Conservation (phyloP, 208 protist genomes). For the Leishmania martiniquensis region DNA sequence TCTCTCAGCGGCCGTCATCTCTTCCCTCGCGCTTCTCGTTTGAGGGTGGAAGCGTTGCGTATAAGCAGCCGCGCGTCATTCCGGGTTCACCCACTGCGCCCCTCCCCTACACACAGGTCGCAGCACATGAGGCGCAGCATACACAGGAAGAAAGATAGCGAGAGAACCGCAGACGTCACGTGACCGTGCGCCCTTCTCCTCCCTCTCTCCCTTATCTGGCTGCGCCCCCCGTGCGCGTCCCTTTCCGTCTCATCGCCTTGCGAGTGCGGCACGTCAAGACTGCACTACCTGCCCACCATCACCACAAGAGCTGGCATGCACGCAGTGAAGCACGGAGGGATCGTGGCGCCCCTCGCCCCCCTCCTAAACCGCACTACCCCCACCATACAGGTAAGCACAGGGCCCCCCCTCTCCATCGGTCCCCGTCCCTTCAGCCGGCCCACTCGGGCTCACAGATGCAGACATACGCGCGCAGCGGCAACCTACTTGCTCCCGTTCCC, state of each 20-base stretch:
- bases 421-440: background rate
- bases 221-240: background rate
- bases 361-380: background rate
- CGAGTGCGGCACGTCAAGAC: background rate
- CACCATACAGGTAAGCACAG: background rate
- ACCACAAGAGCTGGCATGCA: background rate
- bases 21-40: background rate
- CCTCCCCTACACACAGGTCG: background rate
- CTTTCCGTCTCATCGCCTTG: background rate
- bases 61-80: background rate
- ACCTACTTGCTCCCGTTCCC: conserved; percentile 18
- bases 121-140: background rate
- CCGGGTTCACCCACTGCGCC: background rate
- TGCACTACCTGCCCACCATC: background rate
- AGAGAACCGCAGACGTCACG: background rate
- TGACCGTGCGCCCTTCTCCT: too few species aligned
- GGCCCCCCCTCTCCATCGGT: too few species aligned
- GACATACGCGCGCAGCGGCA: background rate
- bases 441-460: background rate
- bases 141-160: background rate
- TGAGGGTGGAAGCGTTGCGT: background rate
- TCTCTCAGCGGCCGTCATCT: background rate
- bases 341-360: background rate
- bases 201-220: too few species aligned
- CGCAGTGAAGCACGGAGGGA: background rate